Evolutionary conservation across 306 rosid species (phyloP).

Genomic region (Cercis canadensis): DNA sequence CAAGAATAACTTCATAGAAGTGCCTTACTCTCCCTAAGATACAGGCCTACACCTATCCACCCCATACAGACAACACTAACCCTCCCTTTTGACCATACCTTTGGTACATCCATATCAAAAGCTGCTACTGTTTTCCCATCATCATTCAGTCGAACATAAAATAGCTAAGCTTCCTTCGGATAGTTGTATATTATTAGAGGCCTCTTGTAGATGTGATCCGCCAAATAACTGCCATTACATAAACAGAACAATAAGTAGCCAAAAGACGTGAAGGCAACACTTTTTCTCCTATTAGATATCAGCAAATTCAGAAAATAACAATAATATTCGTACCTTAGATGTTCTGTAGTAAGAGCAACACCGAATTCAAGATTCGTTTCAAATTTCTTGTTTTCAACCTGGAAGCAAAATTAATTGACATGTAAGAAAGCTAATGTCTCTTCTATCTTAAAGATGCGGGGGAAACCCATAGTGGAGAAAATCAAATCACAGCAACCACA

Average conservation of each 20-base stretch:
- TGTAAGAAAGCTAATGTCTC: no score
- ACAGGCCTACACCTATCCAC: conserved; percentile 6
- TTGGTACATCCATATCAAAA: conserved; percentile 86
- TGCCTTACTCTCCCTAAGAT: background rate
- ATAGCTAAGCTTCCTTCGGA: conserved; percentile 85
- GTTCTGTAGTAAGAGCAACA: conserved; percentile 59
- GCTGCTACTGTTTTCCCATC: conserved; percentile 88
- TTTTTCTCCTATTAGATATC: conserved; percentile 13
- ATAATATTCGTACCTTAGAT: conserved; percentile 62
- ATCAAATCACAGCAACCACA: background rate
- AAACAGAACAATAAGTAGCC: conserved; percentile 19
- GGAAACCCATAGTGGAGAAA: background rate
- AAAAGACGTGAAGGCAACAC: conserved; percentile 23
- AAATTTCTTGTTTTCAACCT: conserved; percentile 61
- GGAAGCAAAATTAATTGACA: no score
- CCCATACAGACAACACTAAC: background rate
- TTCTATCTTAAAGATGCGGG: no score
- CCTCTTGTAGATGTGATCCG: conserved; percentile 58
- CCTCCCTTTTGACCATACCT: conserved; percentile 55
- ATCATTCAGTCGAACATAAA: conserved; percentile 70
- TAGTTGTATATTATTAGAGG: conserved; percentile 74
- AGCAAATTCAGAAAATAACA: conserved; percentile 27
- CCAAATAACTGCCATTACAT: conserved; percentile 62
- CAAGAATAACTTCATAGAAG: conserved; percentile 3
- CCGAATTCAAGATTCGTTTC: conserved; percentile 57